Conservation (phyloP, 2,329 filamentous ascomycete genomes). For the Penicillium sp. region DNA sequence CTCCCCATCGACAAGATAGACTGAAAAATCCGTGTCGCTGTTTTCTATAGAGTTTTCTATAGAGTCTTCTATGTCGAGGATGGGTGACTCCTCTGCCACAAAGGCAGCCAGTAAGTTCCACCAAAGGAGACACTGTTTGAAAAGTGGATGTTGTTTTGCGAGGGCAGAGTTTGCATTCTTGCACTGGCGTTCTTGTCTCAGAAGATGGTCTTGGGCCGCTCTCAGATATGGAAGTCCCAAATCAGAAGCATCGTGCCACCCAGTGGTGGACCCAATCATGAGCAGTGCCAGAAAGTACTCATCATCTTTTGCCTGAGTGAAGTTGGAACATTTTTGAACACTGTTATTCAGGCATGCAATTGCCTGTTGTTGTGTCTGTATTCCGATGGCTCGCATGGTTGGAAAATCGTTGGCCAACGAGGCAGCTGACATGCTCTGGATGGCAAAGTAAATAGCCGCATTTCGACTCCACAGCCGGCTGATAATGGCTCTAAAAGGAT, state of each 20-base stretch:
- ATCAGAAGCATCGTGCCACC: constrained; percentile 22
- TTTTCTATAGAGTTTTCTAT: constrained; percentile 12
- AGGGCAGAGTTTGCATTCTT: constrained; percentile 16
- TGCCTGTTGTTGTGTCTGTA: constrained; percentile 25
- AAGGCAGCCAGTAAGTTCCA: constrained; percentile 25
- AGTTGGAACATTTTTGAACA: constrained; percentile 8
- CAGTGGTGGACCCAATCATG: constrained; percentile 23
- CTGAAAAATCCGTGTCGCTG: constrained; percentile 15
- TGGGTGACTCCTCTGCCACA: constrained; percentile 20
- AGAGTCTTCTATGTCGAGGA: constrained; percentile 17
- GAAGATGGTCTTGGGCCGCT: constrained; percentile 22
- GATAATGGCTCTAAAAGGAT: constrained; percentile 21
- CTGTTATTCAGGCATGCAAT: constrained; percentile 22
- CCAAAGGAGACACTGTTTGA: constrained; percentile 23
- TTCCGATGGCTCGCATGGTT: constrained; percentile 21
- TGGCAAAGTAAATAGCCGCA: constrained; percentile 25
- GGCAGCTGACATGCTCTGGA: constrained; percentile 26
- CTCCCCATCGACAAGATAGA: constrained; percentile 24
- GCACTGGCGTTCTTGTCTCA: constrained; percentile 15
- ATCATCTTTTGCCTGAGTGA: constrained; percentile 19
- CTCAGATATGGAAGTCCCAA: constrained; percentile 21
- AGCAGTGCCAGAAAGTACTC: constrained; percentile 23
- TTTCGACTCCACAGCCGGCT: constrained; percentile 24
- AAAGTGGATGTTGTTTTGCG: constrained; percentile 23
- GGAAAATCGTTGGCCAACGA: constrained; percentile 25